These are phyloP conservation scores for Nakazawaea sp. DNA, from an alignment of 805 yeast genomes.

Conservation along the genomic window DNA sequence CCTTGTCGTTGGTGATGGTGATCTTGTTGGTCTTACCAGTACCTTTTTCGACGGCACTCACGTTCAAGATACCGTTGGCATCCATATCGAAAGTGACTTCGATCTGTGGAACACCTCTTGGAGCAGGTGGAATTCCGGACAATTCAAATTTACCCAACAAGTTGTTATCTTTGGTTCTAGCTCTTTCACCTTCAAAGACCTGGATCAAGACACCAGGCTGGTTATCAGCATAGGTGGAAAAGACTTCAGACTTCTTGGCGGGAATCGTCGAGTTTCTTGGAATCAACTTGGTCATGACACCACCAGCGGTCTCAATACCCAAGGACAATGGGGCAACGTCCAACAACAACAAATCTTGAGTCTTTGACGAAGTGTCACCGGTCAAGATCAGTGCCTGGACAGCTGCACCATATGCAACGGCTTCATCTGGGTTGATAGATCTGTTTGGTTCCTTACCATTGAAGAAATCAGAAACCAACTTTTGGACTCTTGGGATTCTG, in stretches of 20 bases:
- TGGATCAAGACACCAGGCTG: slow-evolving; percentile 79
- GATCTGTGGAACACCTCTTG: slow-evolving; percentile 77
- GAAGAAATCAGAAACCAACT: slow-evolving; percentile 92
- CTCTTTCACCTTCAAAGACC: slow-evolving; percentile 78
- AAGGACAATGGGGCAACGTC: slow-evolving; percentile 93
- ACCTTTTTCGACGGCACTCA: slow-evolving; percentile 50
- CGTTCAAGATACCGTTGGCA: slow-evolving; percentile 69
- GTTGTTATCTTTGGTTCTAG: slow-evolving; percentile 71
- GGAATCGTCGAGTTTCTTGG: slow-evolving; percentile 78
- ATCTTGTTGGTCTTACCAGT: slow-evolving; percentile 47
- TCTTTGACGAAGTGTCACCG: slow-evolving; percentile 94
- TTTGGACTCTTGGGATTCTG: slow-evolving; percentile 96
- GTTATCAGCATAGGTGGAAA: slow-evolving; percentile 79
- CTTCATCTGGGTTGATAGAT: slow-evolving; percentile 97
- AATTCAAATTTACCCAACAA: slow-evolving; percentile 69
- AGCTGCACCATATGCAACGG: slow-evolving; percentile 99
- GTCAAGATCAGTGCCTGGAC: slow-evolving; percentile 96
- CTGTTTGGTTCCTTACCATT: slow-evolving; percentile 96
- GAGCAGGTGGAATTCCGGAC: slow-evolving; percentile 66
- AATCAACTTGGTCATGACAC: slow-evolving; percentile 72
- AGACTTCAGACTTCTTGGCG: slow-evolving; percentile 63
- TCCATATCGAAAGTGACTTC: slow-evolving; percentile 73
- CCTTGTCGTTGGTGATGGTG: slow-evolving; percentile 39
- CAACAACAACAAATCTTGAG: slow-evolving; percentile 87
- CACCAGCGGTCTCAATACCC: slow-evolving; percentile 83